Base-by-base conservation (phyloP, 2,329 filamentous ascomycete species). In the Diaporthe helianthi region DNA sequence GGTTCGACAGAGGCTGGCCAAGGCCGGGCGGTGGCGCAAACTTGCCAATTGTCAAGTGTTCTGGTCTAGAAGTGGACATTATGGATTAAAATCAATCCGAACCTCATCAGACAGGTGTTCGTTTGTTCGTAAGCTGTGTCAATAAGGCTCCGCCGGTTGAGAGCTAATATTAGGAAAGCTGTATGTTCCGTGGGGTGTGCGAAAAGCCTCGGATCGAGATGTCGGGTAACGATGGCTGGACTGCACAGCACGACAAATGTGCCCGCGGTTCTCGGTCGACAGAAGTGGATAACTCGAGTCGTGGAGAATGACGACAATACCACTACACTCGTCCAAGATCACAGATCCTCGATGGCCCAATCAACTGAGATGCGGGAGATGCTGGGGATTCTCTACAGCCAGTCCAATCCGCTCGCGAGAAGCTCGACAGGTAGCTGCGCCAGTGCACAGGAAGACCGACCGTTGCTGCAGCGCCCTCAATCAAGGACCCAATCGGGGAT, bases 41-140 rank as follows among this genome's bases (percentile, higher is more conserved):
- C 82, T 93, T 94, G 83, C 93, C 93, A 81, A 96, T 89, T 79
- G 91, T 91, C 85, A 96, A 88, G 80, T 95, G 92, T 80, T 97
- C 93, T 77, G 93, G 89, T 88, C 93, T 91, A 81, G 91, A 86
- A 83, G 88, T 93, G 86, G 93, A 92, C 94, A 97, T 97, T 94
- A 95, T 94, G 88, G 85, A 94, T 94, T 94, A 93, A 83, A 78
- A 82, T 81, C 67, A 63, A 66, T 83, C 79, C 79, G 77, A 81
- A 80, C 81, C 80, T 85, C 83, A 85, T 86, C 75, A 79, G 75
- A 75, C 65, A 68, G 71, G 54, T 65, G 44, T 60, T 67, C 58
- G 24, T 65, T 49, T 53, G 65, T 41, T 64, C 19, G 69, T 68
- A 53, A 38, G 36, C 65, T 60, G 36, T 61, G 22, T 44, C 41